These are phyloP conservation scores for Platanus orientalis DNA, from an alignment of 164 flowering plant genomes.

Conservation along the genomic window DNA sequence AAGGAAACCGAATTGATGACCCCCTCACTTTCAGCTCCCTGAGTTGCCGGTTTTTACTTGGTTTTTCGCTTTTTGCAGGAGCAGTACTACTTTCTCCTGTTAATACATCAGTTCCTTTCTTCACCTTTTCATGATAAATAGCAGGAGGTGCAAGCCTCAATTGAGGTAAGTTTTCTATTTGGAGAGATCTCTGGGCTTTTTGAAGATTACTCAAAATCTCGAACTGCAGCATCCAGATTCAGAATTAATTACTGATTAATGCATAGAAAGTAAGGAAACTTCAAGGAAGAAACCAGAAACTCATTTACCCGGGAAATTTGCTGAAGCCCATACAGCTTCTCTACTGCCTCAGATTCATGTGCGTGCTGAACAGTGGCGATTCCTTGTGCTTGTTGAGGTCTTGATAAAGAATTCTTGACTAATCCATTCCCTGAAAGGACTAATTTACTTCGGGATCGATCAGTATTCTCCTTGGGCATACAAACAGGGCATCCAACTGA, in stretches of 20 bases:
- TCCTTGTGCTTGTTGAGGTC: conserved; percentile 38
- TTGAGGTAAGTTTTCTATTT: conserved; percentile 62
- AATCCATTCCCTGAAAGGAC: conserved; percentile 43
- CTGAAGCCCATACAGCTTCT: conserved; percentile 51
- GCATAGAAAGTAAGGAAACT: neutral
- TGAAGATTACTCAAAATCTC: conserved; percentile 72
- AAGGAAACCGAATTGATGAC: conserved; percentile 63
- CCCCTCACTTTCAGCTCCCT: conserved; percentile 59
- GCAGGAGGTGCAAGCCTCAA: conserved; percentile 95
- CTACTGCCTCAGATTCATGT: conserved; percentile 52
- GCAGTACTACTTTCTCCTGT: conserved; percentile 52
- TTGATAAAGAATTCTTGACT: conserved; percentile 39
- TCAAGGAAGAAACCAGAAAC: neutral
- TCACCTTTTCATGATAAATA: conserved; percentile 90
- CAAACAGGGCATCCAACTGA: conserved; percentile 80
- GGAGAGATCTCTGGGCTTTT: conserved; percentile 46
- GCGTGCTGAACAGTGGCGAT: conserved; percentile 23
- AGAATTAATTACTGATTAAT: neutral
- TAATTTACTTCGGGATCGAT: conserved; percentile 45
- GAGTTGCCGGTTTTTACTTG: conserved; percentile 38
- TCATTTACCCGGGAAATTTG: conserved; percentile 69
- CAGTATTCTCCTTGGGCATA: conserved; percentile 65
- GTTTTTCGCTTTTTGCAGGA: conserved; percentile 34
- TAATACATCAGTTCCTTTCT: conserved; percentile 44
- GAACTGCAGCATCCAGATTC: conserved; percentile 57